Evolutionary conservation across 257 asterid genomes (phyloP), one percentile per base, ranked within the genome.

Genomic region (Penstemon barbatus): DNA sequence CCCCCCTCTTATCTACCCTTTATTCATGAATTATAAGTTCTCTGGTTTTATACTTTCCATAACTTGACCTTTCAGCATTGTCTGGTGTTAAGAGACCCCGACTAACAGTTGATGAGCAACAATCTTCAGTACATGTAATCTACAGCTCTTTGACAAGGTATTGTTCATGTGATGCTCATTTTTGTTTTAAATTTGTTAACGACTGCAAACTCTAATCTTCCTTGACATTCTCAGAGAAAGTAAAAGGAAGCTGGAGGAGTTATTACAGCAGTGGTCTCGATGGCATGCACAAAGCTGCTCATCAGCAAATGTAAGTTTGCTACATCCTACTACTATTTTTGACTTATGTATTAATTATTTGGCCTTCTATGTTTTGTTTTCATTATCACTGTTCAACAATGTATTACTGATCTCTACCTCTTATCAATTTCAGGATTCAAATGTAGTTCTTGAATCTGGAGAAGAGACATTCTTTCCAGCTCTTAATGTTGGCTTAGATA

Each of bases 381-480:
- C 66, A 6, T 41, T 70, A 53, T 54, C 53, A 48, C 69, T 54
- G 33, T 58, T 18, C 57, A 61, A 52, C 68, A 45, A 36, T 65
- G n/a, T 63, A 52, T 43, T 55, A 71, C 72, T 81, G 73, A 76
- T 75, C 49, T 44, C 19, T 55, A 11, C 43, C 53, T 70, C 38
- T 69, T 69, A 40, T 71, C 51, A 49, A 59, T 69, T 68, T 68
- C 92, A 91, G 99, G 97, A 86, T 71, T 77, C 95, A 57, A 69
- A 80, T 57, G 69, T 71, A 51, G 80, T 71, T 62, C 70, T 87
- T 46, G 97, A 80, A 81, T 89, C 96, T 63, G 99, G 99, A 68
- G 97, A 91, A 77, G 95, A 83, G 80, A 94, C 91, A n/a, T 89
- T 83, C 79, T 94, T 79, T 71, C 99, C 98, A 64, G 98, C 98